phyloP scores from a whole-genome alignment of 352 stramenopile genomes.

The Phytophthora crassamura region DNA sequence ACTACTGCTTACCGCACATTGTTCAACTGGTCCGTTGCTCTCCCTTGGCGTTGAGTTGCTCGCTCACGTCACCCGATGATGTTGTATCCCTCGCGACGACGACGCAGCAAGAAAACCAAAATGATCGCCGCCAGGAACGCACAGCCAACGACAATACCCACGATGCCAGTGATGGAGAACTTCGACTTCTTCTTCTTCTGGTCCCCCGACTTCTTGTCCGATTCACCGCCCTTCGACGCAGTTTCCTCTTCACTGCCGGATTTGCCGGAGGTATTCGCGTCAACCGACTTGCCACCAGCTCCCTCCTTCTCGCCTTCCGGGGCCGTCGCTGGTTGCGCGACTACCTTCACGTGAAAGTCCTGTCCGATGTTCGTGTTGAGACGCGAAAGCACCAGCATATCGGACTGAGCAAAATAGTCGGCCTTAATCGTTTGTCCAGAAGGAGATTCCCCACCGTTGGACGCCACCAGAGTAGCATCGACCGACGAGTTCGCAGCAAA shows the following conservation, averaged over 20 bases:
- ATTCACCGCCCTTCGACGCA: slow-evolving; percentile 8
- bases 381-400: slow-evolving; percentile 63
- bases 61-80: slow-evolving; percentile 41
- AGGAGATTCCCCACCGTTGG: slow-evolving; percentile 10
- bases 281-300: slow-evolving; percentile 27
- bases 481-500: slow-evolving; percentile 75
- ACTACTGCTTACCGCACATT: slow-evolving; percentile 17
- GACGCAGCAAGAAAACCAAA: slow-evolving; percentile 47
- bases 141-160: slow-evolving; percentile 53
- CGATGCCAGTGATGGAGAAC: slow-evolving; percentile 47
- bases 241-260: slow-evolving; percentile 24
- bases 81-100: slow-evolving; percentile 57
- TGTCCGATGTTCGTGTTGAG: slow-evolving; percentile 55
- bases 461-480: slow-evolving; percentile 27
- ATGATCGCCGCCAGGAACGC: slow-evolving; percentile 52
- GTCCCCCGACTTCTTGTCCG: neutral
- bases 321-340: slow-evolving; percentile 26
- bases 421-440: slow-evolving; percentile 37
- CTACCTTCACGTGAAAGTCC: slow-evolving; percentile 55
- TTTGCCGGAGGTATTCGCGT: slow-evolving; percentile 32
- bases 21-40: slow-evolving; percentile 8
- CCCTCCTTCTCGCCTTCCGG: slow-evolving; percentile 27
- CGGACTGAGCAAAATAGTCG: slow-evolving; percentile 73
- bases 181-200: slow-evolving; percentile 34
- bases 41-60: neutral